Evolutionary conservation across 495 filamentous ascomycete genomes (phyloP).

Genomic region (Neurospora sp.): DNA sequence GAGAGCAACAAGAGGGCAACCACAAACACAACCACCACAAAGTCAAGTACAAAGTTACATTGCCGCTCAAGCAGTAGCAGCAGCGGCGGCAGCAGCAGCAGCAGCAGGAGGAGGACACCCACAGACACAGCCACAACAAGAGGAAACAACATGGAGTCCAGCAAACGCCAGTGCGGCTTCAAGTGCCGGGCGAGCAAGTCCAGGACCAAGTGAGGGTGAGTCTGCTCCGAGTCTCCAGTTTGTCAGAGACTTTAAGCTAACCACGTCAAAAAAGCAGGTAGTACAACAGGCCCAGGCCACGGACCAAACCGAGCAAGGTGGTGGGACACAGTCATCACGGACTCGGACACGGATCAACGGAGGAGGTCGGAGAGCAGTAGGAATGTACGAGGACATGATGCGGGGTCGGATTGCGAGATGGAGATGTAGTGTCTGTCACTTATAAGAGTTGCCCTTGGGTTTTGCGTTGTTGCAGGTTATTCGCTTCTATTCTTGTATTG

Average conservation of each 20-base stretch:
- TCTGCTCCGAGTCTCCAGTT: not conserved
- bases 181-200: not conserved
- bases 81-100: not conserved
- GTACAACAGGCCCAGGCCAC: not conserved
- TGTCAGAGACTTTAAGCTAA: not conserved
- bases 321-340: not conserved
- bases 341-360: not conserved
- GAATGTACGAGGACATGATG: not conserved
- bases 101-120: not conserved
- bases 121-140: not conserved
- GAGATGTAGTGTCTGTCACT: not conserved
- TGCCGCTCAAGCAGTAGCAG: not conserved
- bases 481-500: not conserved
- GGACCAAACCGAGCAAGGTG: not conserved
- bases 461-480: not conserved
- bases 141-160: not conserved
- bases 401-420: not conserved
- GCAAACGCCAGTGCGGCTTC: not conserved
- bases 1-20: not conserved
- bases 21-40: not conserved
- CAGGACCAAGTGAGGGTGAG: not conserved
- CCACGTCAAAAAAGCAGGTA: not conserved
- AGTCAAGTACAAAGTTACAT: not conserved
- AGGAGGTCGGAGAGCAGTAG: not conserved
- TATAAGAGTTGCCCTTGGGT: not conserved